A percentile compares a stretch with the other conserved stretches of the same genome.
Evolutionary conservation across 371 early-diverging fungal genomes (phyloP).

Genomic region (Mucor irregularis): DNA sequence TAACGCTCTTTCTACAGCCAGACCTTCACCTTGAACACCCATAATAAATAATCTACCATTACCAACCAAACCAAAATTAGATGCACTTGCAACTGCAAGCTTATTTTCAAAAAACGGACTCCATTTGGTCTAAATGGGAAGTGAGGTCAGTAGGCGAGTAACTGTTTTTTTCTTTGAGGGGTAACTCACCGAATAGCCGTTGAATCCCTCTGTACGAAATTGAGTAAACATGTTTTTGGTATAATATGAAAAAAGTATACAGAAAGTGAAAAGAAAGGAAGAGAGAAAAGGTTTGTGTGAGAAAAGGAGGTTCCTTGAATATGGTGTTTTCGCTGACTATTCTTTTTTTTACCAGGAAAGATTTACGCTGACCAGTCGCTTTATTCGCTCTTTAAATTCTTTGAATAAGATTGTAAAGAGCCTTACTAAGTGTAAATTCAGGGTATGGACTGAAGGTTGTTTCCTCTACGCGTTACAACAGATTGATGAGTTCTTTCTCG

Average conservation of each 20-base stretch:
- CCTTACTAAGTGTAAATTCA: too few relatives aligned
- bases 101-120: constrained; percentile 91
- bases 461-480: too few relatives aligned
- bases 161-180: neutral
- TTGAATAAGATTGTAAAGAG: too few relatives aligned
- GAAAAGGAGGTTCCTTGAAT: constrained; percentile 1
- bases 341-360: neutral
- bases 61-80: constrained; percentile 95
- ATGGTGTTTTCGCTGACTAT: constrained; percentile 23
- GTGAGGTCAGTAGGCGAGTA: too few relatives aligned
- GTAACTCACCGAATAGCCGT: constrained; percentile 63
- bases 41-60: constrained; percentile 87
- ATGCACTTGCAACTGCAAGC: constrained; percentile 85
- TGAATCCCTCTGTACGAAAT: constrained; percentile 64
- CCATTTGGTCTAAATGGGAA: constrained; percentile 87
- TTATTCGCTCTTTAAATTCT: too few relatives aligned
- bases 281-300: constrained; percentile 1
- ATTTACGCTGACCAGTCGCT: constrained; percentile 7
- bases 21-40: constrained; percentile 46
- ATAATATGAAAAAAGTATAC: neutral
- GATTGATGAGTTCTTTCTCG: too few relatives aligned
- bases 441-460: too few relatives aligned
- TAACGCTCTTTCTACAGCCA: constrained; percentile 70
- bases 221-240: constrained; percentile 59
- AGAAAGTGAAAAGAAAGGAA: too few relatives aligned